Conservation (phyloP, 139 green algal species). For the Micractinium conductrix region DNA sequence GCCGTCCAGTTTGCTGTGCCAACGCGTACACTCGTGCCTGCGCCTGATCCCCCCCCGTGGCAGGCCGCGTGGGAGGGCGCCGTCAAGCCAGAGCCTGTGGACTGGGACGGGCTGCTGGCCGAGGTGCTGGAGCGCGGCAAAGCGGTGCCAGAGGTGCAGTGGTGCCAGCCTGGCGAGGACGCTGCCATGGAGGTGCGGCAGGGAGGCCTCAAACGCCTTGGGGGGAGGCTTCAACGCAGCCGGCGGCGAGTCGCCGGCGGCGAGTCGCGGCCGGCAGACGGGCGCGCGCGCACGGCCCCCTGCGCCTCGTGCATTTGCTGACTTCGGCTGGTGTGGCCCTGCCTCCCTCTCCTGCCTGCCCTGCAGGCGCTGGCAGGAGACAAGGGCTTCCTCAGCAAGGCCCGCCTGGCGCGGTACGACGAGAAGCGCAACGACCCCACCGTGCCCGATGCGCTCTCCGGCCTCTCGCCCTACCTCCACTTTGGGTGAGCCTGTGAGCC, state of each 20-base stretch:
- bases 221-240: too few species aligned
- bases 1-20: not conserved
- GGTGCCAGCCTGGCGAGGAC: slow-evolving; percentile 81
- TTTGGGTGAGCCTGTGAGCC: too few species aligned
- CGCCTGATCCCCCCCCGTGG: not conserved
- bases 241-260: too few species aligned
- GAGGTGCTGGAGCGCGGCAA: slow-evolving; percentile 65
- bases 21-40: not conserved
- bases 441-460: slow-evolving; percentile 65
- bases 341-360: too few species aligned
- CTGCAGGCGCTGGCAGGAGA: slow-evolving; percentile 58
- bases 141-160: slow-evolving; percentile 89
- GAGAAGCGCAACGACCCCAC: slow-evolving; percentile 89
- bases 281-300: too few species aligned
- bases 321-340: too few species aligned
- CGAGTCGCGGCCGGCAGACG: too few species aligned
- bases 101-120: slow-evolving; percentile 84
- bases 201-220: too few species aligned
- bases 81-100: slow-evolving; percentile 44
- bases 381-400: slow-evolving; percentile 79
- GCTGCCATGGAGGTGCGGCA: slow-evolving; percentile 54
- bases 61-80: slow-evolving; percentile 24
- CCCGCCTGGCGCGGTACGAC: slow-evolving; percentile 63
- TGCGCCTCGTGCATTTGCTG: too few species aligned
- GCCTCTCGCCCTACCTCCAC: slow-evolving; percentile 92